Evolutionary conservation across 805 yeast genomes (phyloP).

Genomic region (Saturnispora halmiae): DNA sequence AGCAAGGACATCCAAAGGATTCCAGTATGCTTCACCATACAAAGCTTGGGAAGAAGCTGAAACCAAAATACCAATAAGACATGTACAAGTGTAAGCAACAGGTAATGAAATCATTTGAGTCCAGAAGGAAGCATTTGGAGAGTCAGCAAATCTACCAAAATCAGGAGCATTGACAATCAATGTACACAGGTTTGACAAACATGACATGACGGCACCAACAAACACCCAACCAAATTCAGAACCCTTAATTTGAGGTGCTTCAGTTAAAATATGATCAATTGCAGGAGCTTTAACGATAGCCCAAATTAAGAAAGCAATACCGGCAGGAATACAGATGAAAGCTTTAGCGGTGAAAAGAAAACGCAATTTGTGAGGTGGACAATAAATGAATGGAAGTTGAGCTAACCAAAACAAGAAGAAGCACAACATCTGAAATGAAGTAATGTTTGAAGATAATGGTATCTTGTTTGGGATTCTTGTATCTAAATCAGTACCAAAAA

Average conservation of each 20-base stretch:
- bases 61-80: constrained; percentile 35
- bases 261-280: constrained; percentile 19
- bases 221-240: constrained; percentile 16
- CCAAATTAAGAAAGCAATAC: constrained; percentile 22
- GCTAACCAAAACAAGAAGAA: constrained; percentile 38
- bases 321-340: constrained; percentile 20
- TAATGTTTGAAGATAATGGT: constrained; percentile 32
- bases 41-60: constrained; percentile 35
- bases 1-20: constrained; percentile 34
- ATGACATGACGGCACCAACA: constrained; percentile 16
- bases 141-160: constrained; percentile 21
- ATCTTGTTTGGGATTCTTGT: constrained; percentile 30
- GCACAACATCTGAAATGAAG: constrained; percentile 35
- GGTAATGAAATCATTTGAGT: constrained; percentile 29
- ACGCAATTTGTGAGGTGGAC: constrained; percentile 36
- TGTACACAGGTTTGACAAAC: constrained; percentile 21
- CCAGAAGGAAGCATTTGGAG: constrained; percentile 14
- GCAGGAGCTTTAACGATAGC: constrained; percentile 25
- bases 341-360: constrained; percentile 17
- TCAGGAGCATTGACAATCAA: constrained; percentile 26
- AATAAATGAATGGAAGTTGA: constrained; percentile 31
- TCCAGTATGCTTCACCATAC: constrained; percentile 31
- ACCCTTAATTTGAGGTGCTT: constrained; percentile 14
- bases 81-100: constrained; percentile 27
- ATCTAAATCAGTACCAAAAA: constrained; percentile 25